Evolutionary conservation across 805 yeast species (phyloP), one percentile per base, ranked within the genome.

Genomic region (Starmerella sp.): DNA sequence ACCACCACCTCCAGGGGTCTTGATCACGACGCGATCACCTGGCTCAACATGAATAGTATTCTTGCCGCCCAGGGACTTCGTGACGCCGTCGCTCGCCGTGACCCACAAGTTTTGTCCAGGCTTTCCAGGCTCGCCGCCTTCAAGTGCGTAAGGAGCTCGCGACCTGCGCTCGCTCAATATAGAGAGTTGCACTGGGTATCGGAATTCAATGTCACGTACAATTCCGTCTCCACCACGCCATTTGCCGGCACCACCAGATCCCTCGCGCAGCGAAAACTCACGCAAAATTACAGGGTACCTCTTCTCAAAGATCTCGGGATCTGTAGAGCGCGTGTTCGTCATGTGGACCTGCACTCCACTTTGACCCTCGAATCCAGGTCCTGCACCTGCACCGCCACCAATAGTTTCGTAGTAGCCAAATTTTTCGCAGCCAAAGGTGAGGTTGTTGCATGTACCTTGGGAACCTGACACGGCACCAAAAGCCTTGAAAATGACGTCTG

Each of bases 351-450:
- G 96, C 3, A 89, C 95, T n/a, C 87, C 96, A 57, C 83, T 77
- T 51, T 83, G 84, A 46, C 96, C 96, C 62, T 84, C 71, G 90
- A 95, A 88, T 2, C 81, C 81, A 1, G 84, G 78, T 0, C 91
- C 89, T 2, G 97, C 97, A 50, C 97, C 97, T 45, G 89, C 85
- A 0, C 97, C 97, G 57, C 97, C 97, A 56, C 95, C 93, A 57
- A 90, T 88, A 0, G 97, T 90, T 67, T 89, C 96, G 67, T 89
- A 89, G 67, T 89, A 89, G 0, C 96, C 96, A 68, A 87, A 88
- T 42, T 54, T 54, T 10, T 60, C 60, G 48, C 56, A 52, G 48
- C 88, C 91, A 73, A 90, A 91, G 0, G 96, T 90, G 62, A 91
- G 80, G 70, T 91, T 93, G 70, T 93, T 91, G 68, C 96, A 87